These are phyloP conservation scores for Populus alba DNA, from an alignment of 345 rosid genomes.

Conservation along the genomic window DNA sequence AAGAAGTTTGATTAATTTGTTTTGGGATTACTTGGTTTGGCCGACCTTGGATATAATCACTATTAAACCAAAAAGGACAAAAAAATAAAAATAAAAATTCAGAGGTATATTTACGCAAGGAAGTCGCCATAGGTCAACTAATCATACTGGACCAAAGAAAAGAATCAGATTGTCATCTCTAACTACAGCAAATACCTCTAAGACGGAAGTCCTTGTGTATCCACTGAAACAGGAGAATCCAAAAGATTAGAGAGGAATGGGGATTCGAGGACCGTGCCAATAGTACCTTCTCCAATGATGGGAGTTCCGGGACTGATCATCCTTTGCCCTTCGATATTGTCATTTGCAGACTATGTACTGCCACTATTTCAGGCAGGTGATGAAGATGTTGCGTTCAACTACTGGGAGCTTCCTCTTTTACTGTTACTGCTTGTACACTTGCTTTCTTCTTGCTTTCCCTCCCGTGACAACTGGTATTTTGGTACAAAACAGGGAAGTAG, in stretches of 20 bases:
- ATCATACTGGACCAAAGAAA: slow-evolving; percentile 1
- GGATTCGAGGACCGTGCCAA: slow-evolving; percentile 44
- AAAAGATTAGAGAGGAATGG: slow-evolving; percentile 13
- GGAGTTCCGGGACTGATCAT: slow-evolving; percentile 38
- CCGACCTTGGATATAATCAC: slow-evolving; percentile 9
- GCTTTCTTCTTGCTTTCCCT: slow-evolving; percentile 21
- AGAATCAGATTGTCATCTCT: slow-evolving; percentile 9
- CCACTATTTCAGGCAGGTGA: slow-evolving; percentile 18
- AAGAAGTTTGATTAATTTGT: neutral
- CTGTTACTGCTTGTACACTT: slow-evolving; percentile 23
- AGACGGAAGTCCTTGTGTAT: neutral
- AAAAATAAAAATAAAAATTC: neutral
- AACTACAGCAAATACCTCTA: slow-evolving; percentile 3
- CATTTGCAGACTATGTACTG: slow-evolving; percentile 12
- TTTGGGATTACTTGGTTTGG: neutral
- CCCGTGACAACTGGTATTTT: neutral
- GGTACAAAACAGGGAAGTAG: neutral
- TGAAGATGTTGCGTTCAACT: neutral
- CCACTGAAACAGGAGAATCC: neutral
- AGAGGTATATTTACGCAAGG: neutral
- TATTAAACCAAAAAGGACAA: neutral
- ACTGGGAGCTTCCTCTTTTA: slow-evolving; percentile 16
- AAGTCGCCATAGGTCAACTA: slow-evolving; percentile 19
- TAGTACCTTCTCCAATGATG: slow-evolving; percentile 42
- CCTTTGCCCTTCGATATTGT: slow-evolving; percentile 22